Evolutionary conservation across 2,329 filamentous ascomycete species (phyloP).

Genomic region (Metarhizium sp.): DNA sequence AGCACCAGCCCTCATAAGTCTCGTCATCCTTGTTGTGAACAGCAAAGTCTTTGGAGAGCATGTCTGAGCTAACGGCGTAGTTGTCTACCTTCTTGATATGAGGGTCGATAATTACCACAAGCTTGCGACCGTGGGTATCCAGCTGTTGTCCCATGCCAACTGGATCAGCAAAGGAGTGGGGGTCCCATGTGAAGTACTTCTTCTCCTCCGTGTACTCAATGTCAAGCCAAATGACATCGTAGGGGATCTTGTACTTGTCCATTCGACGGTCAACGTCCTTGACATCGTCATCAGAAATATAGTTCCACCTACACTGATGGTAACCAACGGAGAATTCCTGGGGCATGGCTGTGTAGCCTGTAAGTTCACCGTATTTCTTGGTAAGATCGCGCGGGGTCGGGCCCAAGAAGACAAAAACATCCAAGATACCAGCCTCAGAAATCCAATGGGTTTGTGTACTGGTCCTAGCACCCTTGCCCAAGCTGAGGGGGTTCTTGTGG

Average conservation of each 20-base stretch:
- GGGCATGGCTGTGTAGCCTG: slow-evolving; percentile 82
- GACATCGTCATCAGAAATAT: slow-evolving; percentile 92
- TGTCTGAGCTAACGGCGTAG: slow-evolving; percentile 68
- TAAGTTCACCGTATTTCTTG: slow-evolving; percentile 78
- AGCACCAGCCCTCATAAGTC: slow-evolving; percentile 95
- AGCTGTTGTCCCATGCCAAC: slow-evolving; percentile 82
- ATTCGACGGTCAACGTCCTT: slow-evolving; percentile 95
- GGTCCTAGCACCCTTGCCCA: slow-evolving; percentile 55
- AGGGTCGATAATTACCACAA: slow-evolving; percentile 91
- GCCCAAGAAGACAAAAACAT: slow-evolving; percentile 91
- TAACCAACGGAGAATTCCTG: slow-evolving; percentile 89
- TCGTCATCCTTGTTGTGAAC: slow-evolving; percentile 85
- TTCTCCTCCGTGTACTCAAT: slow-evolving; percentile 96
- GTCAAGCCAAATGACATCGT: slow-evolving; percentile 98
- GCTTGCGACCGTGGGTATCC: slow-evolving; percentile 74
- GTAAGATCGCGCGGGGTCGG: slow-evolving; percentile 76
- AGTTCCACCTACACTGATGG: slow-evolving; percentile 99
- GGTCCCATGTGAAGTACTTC: slow-evolving; percentile 98
- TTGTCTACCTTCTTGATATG: slow-evolving; percentile 89
- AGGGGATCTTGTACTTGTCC: slow-evolving; percentile 89
- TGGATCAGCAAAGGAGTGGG: slow-evolving; percentile 77
- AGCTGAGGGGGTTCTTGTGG: slow-evolving; percentile 64
- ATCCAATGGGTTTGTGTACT: slow-evolving; percentile 94
- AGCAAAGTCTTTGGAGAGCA: slow-evolving; percentile 75
- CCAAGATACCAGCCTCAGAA: slow-evolving; percentile 80